Conservation (phyloP, 495 filamentous ascomycete genomes). For the Parmelia sp. region DNA sequence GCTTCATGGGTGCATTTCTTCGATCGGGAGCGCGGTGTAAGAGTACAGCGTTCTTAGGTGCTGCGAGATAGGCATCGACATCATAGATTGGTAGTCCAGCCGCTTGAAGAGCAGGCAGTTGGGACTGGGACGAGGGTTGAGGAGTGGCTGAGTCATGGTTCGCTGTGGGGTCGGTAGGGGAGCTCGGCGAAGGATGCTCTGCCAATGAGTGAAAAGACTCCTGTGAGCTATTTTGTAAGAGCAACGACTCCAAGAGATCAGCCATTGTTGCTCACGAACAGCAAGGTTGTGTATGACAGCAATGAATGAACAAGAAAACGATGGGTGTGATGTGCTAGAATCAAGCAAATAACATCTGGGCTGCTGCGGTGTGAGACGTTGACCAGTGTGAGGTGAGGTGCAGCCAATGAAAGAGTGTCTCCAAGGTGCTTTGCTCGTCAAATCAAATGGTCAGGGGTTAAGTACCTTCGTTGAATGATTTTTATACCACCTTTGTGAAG, state of each 20-base stretch:
- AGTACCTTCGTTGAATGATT: background rate
- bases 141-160: background rate
- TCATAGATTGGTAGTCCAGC: slow-evolving; percentile 21
- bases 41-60: slow-evolving; percentile 16
- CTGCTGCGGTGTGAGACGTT: background rate
- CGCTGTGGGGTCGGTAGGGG: background rate
- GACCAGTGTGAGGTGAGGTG: no score
- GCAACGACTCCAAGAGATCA: slow-evolving; percentile 13
- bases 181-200: slow-evolving; percentile 16
- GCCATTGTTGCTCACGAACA: slow-evolving; percentile 8
- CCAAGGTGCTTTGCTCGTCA: background rate
- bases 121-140: slow-evolving; percentile 1
- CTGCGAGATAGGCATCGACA: slow-evolving; percentile 21
- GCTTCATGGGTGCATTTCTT: background rate
- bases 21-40: background rate
- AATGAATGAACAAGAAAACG: background rate
- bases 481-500: background rate
- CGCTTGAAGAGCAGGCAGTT: slow-evolving; percentile 13
- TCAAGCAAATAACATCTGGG: background rate
- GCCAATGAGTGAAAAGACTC: slow-evolving; percentile 24
- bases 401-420: background rate
- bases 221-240: slow-evolving; percentile 19
- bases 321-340: background rate
- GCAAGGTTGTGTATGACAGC: background rate
- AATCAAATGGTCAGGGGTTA: background rate